A percentile compares a stretch with the other conserved stretches of the same genome.
These are phyloP conservation scores for Xanthoconium separans DNA, from an alignment of 1,284 basidiomycete species.

Conservation along the genomic window DNA sequence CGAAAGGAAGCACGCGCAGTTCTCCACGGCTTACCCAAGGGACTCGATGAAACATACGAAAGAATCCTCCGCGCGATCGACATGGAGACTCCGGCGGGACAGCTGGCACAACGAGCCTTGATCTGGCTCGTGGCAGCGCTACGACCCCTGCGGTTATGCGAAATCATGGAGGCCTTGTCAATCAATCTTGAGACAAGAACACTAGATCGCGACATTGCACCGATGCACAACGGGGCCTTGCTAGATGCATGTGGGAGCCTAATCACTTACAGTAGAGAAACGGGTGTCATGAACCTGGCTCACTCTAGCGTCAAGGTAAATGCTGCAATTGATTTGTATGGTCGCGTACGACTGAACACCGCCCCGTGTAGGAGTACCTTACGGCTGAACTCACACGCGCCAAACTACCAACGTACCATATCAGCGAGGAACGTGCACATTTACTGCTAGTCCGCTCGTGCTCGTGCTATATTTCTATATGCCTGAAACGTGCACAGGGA, in stretches of 20 bases:
- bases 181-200: not conserved
- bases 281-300: not conserved
- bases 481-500: not conserved
- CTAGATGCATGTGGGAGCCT: constrained; percentile 2
- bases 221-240: not conserved
- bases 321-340: not conserved
- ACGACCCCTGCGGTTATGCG: not conserved
- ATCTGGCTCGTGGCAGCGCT: not conserved
- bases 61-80: not conserved
- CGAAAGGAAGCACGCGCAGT: not conserved
- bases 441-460: not conserved
- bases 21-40: not conserved
- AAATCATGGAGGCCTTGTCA: not conserved
- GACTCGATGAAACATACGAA: constrained; percentile 2
- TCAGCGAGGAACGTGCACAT: not conserved
- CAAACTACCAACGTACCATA: not conserved
- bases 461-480: constrained; percentile 2
- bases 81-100: not conserved
- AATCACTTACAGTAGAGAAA: not conserved
- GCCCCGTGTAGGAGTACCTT: constrained; percentile 1
- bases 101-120: not conserved
- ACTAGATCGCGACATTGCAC: not conserved
- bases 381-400: not conserved
- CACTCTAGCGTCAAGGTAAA: constrained; percentile 2
- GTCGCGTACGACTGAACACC: not conserved